A percentile compares a stretch with the other conserved stretches of the same genome.
phyloP scores from a whole-genome alignment of 2,329 filamentous ascomycete genomes.

The Fusarium fracticaudum region DNA sequence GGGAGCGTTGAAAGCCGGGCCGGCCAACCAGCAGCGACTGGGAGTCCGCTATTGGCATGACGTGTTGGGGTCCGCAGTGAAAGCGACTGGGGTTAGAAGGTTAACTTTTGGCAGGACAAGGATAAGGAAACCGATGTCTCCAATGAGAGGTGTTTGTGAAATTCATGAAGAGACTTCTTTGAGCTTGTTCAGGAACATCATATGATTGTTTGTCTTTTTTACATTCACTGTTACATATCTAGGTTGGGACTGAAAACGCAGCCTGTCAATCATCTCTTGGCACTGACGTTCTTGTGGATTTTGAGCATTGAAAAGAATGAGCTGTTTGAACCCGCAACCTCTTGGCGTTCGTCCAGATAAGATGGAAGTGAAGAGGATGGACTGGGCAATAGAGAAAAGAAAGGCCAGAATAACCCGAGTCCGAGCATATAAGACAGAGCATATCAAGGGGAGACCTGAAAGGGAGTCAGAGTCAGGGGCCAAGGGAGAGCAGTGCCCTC shows the following conservation, averaged over 20 bases:
- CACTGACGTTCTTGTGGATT: constrained; percentile 9
- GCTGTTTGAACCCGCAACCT: background rate
- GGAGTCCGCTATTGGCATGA: constrained; percentile 21
- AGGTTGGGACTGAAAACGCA: background rate
- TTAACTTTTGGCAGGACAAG: constrained; percentile 7
- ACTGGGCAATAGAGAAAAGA: too few relatives aligned
- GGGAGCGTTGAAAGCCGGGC: constrained; percentile 13
- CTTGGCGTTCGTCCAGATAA: constrained; percentile 1
- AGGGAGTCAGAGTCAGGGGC: constrained; percentile 16
- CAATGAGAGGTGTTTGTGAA: background rate
- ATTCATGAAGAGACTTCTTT: background rate
- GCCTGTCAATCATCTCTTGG: background rate
- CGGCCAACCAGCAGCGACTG: constrained; percentile 17
- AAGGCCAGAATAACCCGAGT: background rate
- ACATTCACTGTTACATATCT: background rate
- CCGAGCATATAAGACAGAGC: background rate
- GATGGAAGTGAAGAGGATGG: background rate
- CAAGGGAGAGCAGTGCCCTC: constrained; percentile 9
- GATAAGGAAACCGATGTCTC: background rate
- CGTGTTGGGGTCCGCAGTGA: constrained; percentile 11
- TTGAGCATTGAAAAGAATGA: background rate
- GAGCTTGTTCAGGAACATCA: background rate
- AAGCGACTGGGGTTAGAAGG: background rate
- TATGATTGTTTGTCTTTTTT: background rate
- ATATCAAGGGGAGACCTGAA: background rate